Base-by-base conservation (phyloP, 371 early-diverging fungal species). In the Mucor mucedo region DNA sequence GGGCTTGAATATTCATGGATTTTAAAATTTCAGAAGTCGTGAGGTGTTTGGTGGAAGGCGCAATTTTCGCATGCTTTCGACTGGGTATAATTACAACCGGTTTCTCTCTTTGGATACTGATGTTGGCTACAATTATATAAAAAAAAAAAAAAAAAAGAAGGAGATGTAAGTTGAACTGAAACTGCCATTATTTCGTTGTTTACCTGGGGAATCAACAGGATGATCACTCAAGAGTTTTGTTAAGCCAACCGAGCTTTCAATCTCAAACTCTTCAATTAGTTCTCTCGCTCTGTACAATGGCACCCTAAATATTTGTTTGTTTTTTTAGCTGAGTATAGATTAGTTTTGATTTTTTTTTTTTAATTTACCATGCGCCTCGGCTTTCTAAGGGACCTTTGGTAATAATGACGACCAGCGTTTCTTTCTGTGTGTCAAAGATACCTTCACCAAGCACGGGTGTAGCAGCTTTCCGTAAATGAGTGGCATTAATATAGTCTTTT, bases 381-480 rank as follows among this genome's bases (percentile, higher is more conserved):
- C 65, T 66, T 32, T 65, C 48, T 14, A 68, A 55, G 8, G 57
- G 44, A 27, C 64, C 75, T 9, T 65, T 70, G 13, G 72, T 70
- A 14, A 76, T 76, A 40, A 83, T 79, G 59, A 83, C 79, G 3
- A 78, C 68, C 0, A 21, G 21, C 21, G 80, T 83, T 54, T 40
- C 52, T 53, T 72, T 52, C 39, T 62, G 58, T 67, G 78, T 75
- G 21, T 71, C 67, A 4, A 81, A 77, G 71, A 73, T 75, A 13
- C 70, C 71, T 28, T 81, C 79, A 33, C 72, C 72, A 13, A 85
- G 70, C 2, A 79, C 78, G 1, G 78, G 75, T 16, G 73, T 68
- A 13, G 85, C 85, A 0, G 83, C 85, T 41, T 79, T 69, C 2
- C 85, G 75, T 30, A 85, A 45, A 61, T 82, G 82, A 0, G 85